Percentiles rank a stretch among this genome's conserved stretches.
These are phyloP conservation scores for Chlamydomonas sphaeroides DNA, from an alignment of 139 green algal species.

Conservation along the genomic window DNA sequence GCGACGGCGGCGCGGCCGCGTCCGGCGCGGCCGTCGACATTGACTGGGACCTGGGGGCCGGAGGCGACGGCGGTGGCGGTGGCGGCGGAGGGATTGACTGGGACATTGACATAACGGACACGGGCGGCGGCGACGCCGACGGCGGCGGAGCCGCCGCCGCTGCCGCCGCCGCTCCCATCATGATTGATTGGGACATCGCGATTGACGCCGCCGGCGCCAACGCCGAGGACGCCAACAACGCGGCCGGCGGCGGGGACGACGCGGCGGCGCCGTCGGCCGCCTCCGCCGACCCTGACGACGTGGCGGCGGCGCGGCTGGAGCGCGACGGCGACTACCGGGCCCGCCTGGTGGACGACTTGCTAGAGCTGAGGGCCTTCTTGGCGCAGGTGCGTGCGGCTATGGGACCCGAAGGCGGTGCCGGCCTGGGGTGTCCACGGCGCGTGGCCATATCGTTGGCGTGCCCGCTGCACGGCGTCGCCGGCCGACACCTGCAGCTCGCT, in stretches of 20 bases:
- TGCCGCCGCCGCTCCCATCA: not conserved
- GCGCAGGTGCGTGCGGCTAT: conserved; percentile 16
- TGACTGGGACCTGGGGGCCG: conserved; percentile 56
- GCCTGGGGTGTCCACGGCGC: too few species aligned
- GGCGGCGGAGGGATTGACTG: conserved; percentile 60
- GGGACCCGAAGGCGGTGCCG: too few species aligned
- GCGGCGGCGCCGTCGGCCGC: not conserved
- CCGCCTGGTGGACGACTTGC: conserved; percentile 65
- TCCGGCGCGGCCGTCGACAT: conserved; percentile 36
- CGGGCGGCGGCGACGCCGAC: conserved; percentile 38
- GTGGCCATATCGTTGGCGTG: too few species aligned
- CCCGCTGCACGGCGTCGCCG: too few species aligned
- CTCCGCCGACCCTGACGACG: conserved; percentile 28
- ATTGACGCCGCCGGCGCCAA: not conserved
- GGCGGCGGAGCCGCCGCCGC: conserved; percentile 7
- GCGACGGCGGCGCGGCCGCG: not conserved
- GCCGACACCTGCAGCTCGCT: too few species aligned
- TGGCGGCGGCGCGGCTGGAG: conserved; percentile 40
- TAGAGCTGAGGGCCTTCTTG: conserved; percentile 71
- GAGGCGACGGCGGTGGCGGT: conserved; percentile 13
- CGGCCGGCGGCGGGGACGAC: not conserved
- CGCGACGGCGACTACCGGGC: conserved; percentile 47
- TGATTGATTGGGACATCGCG: conserved; percentile 54
- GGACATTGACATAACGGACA: conserved; percentile 69
- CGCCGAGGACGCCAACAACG: conserved; percentile 32